Evolutionary conservation across 768 basidiomycete genomes (phyloP).

Genomic region (Naganishia antarctica): DNA sequence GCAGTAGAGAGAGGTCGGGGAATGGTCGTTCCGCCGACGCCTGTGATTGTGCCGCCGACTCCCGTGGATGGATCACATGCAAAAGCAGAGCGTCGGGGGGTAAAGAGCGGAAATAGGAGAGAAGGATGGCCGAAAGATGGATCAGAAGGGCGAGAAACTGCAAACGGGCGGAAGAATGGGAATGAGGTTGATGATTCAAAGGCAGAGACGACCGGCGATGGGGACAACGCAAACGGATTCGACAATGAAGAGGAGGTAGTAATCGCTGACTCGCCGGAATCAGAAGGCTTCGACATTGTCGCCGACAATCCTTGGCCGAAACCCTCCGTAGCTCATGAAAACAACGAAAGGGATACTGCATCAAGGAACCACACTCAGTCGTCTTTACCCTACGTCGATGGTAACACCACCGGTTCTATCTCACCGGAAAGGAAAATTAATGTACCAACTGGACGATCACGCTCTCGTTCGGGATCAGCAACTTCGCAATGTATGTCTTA

Average conservation of each 20-base stretch:
- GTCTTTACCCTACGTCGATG: no score
- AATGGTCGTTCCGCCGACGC: conserved; percentile 12
- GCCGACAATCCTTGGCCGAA: background rate
- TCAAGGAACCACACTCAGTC: no score
- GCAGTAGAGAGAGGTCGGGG: background rate
- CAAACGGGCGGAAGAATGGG: no score
- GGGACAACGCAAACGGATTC: no score
- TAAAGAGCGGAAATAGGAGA: no score
- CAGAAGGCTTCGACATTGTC: background rate
- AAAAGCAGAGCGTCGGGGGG: conserved; percentile 76
- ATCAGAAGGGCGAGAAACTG: no score
- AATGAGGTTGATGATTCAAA: no score
- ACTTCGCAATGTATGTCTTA: background rate
- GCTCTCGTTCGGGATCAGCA: background rate
- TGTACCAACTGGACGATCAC: background rate
- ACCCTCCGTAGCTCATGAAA: background rate
- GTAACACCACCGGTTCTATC: background rate
- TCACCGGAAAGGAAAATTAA: background rate
- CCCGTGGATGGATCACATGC: conserved; percentile 55
- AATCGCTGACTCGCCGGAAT: background rate
- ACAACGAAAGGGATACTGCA: background rate
- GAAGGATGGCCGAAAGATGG: conserved; percentile 55
- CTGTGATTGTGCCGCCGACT: conserved; percentile 5
- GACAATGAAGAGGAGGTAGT: background rate
- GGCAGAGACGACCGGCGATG: no score